These are phyloP conservation scores for Calycina herbarum DNA, from an alignment of 2,329 filamentous ascomycete genomes.

Conservation along the genomic window DNA sequence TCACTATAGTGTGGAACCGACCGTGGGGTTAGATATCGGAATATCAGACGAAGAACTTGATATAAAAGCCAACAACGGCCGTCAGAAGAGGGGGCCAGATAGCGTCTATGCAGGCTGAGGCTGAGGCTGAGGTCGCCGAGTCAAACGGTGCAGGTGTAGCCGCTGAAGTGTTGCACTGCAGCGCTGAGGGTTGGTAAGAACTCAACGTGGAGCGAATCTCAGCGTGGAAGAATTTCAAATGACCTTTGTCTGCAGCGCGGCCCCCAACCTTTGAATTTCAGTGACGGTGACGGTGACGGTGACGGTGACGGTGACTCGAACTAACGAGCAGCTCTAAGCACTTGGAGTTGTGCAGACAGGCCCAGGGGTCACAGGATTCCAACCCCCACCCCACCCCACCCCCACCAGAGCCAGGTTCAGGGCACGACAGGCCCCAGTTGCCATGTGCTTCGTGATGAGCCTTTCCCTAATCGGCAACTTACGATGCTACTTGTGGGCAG, in stretches of 20 bases:
- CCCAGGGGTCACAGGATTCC: neutral
- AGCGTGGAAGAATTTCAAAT: neutral
- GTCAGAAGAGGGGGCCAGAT: neutral
- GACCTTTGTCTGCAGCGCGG: too few relatives aligned
- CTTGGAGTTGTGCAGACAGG: neutral
- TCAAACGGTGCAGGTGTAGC: slow-evolving; percentile 4
- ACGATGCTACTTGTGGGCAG: neutral
- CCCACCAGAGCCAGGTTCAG: neutral
- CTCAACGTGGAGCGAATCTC: slow-evolving; percentile 3
- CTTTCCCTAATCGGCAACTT: neutral
- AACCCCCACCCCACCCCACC: neutral
- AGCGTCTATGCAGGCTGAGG: slow-evolving; percentile 4
- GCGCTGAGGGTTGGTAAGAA: slow-evolving; percentile 3
- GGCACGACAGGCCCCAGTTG: neutral
- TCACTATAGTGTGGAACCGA: neutral
- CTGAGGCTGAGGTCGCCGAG: neutral
- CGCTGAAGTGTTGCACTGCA: neutral
- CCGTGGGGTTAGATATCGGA: neutral
- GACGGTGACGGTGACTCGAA: neutral
- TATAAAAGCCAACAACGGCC: neutral
- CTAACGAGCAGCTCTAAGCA: neutral
- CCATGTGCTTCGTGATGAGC: neutral
- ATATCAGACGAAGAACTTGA: neutral
- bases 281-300: too few relatives aligned
- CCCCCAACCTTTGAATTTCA: neutral